These are phyloP conservation scores for Magnolia officinalis DNA, from an alignment of 164 flowering plant species.

Conservation along the genomic window DNA sequence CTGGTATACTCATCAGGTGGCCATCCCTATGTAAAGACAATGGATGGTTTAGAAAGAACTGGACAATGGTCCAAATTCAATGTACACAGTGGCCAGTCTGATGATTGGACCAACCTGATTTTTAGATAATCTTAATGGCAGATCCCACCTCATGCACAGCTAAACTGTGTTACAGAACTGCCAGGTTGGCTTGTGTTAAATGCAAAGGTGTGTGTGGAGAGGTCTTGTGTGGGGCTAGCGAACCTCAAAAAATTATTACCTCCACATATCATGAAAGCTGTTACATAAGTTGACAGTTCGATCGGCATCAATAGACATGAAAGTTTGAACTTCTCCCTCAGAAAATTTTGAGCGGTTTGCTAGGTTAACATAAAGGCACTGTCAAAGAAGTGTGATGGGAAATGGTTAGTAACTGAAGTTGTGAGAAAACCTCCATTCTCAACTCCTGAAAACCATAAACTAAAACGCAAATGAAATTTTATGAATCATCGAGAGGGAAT, in stretches of 20 bases:
- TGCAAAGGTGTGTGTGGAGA: neutral
- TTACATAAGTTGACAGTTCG: constrained; percentile 81
- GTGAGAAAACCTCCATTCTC: neutral
- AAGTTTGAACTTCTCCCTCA: constrained; percentile 95
- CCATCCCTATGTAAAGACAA: neutral
- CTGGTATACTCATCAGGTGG: neutral
- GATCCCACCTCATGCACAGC: neutral
- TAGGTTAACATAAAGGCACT: constrained; percentile 69
- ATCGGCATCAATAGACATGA: constrained; percentile 98
- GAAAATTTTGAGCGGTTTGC: constrained; percentile 80
- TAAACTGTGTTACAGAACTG: neutral
- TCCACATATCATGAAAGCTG: constrained; percentile 97
- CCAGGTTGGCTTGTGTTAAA: neutral
- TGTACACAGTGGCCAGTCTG: neutral
- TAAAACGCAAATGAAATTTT: neutral
- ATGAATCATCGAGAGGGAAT: neutral
- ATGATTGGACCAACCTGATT: neutral
- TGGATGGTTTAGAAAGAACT: neutral
- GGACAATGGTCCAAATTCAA: neutral
- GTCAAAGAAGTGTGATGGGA: constrained; percentile 10
- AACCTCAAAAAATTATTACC: constrained; percentile 36
- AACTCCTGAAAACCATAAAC: neutral
- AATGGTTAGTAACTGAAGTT: constrained; percentile 1
- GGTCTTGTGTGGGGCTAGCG: neutral
- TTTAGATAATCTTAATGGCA: neutral